Evolutionary conservation across 1,284 basidiomycete species (phyloP), one percentile per base, ranked within the genome.

Genomic region (Papiliotrema fonsecae): DNA sequence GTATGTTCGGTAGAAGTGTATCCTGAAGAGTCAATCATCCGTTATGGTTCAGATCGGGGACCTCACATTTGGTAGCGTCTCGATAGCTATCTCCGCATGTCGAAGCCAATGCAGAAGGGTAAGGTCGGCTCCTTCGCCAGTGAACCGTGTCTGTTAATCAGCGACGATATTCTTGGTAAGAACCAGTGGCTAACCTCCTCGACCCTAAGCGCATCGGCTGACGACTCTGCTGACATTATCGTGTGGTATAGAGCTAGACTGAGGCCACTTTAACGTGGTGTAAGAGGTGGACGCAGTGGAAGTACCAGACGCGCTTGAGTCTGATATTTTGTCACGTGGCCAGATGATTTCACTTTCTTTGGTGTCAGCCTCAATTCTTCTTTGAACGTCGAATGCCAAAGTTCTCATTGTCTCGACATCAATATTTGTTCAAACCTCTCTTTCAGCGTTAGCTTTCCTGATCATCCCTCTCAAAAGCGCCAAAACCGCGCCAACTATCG

Each of bases 101-200:
- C 67, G 56, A 3, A 73, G 57, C 64, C 66, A 71, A 10, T 67
- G 58, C 4, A 73, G 54, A 16, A 73, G 61, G 30, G 56, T 57
- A 32, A 72, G 54, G 50, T 72, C 70, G 19, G 59, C 45, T 18
- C 70, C 68, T 36, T 72, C 70, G 47, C 67, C 67, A 11, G 62
- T 61, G 56, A 68, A 72, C 51, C 70, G 62, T 32, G 55, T 56
- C 39, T 28, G 39, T 47, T 27, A 24, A 34, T 52, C 18, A 49
- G 47, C 40, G 38, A 40, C 25, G 7, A 7, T 26, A 16, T 19
- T 14, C 14, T 14, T 35, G 34, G 30, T 16, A n/a, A 4, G 16
- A 35, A 16, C 5, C n/a, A n/a, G 6, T 5, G 34, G 19, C 26
- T 47, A 31, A 64, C 61, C 51, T 64, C 61, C 13, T 58, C 53